Conservation (phyloP, 768 basidiomycete genomes). For the Sistotremastrum niveocremeum region DNA sequence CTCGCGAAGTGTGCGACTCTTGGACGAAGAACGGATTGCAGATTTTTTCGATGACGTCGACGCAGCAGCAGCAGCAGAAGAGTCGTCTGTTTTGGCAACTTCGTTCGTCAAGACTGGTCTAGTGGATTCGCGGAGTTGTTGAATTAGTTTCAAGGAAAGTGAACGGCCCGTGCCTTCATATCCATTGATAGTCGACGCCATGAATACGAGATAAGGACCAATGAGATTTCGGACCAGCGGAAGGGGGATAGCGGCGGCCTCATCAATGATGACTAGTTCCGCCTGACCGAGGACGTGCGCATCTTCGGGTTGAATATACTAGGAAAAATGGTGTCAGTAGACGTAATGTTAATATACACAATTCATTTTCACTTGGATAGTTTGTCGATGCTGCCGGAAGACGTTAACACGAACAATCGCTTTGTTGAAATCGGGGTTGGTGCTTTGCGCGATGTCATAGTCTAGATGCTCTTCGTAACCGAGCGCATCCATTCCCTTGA, state of each 20-base stretch:
- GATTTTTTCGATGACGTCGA: conserved; percentile 40
- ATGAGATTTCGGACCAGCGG: conserved; percentile 91
- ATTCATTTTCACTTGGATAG: conserved; percentile 64
- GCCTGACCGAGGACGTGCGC: conserved; percentile 96
- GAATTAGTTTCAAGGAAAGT: conserved; percentile 91
- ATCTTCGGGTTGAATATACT: conserved; percentile 99
- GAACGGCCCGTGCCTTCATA: conserved; percentile 99
- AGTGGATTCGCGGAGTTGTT: conserved; percentile 88
- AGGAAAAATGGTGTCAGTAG: conserved; percentile 1
- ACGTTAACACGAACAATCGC: conserved; percentile 93
- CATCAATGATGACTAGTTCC: conserved; percentile 94
- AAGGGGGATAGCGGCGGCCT: conserved; percentile 95
- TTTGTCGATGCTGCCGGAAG: conserved; percentile 87
- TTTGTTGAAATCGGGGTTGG: conserved; percentile 88
- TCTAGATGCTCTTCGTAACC: conserved; percentile 97
- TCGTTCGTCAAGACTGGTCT: conserved; percentile 67
- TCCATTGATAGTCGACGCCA: conserved; percentile 98
- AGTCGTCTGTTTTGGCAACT: conserved; percentile 25
- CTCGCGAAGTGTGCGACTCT: conserved; percentile 73
- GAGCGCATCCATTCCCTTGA: conserved; percentile 88
- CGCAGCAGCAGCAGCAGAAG: conserved; percentile 21
- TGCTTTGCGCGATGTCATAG: conserved; percentile 91
- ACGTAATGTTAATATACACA: not conserved
- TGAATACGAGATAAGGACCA: conserved; percentile 90
- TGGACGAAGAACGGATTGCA: conserved; percentile 38